Percentiles rank a stretch among this genome's conserved stretches.
Evolutionary conservation across 345 rosid genomes (phyloP).

Genomic region (Bruguiera sexangula): DNA sequence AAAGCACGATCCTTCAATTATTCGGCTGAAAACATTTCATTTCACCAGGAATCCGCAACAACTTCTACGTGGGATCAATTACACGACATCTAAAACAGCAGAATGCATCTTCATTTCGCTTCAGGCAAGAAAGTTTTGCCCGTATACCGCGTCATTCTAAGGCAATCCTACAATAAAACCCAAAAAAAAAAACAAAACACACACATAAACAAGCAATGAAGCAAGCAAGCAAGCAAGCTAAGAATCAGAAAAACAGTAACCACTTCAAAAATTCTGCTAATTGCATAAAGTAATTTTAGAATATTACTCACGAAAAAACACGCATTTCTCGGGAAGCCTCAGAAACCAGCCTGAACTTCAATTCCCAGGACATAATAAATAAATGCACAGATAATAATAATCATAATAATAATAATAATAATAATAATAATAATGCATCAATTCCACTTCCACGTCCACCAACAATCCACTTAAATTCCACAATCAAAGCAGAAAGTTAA

Average conservation of each 20-base stretch:
- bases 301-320: too few relatives aligned
- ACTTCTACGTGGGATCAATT: neutral
- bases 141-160: too few relatives aligned
- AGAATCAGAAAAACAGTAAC: neutral
- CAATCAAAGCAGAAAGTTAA: too few relatives aligned
- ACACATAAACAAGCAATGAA: neutral
- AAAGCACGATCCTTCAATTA: neutral
- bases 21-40: neutral
- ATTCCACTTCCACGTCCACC: too few relatives aligned
- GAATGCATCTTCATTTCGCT: neutral
- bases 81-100: neutral
- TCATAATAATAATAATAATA: rapidly evolving
- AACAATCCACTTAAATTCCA: too few relatives aligned
- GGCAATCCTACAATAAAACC: neutral
- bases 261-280: neutral
- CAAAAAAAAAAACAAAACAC: neutral
- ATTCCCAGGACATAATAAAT: too few relatives aligned
- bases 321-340: too few relatives aligned
- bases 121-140: neutral
- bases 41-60: neutral
- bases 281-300: too few relatives aligned
- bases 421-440: too few relatives aligned
- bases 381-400: too few relatives aligned
- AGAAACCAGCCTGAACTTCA: too few relatives aligned
- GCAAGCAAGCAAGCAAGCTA: slow-evolving; percentile 1